These are phyloP conservation scores for Pseudevernia furfuracea DNA, from an alignment of 495 filamentous ascomycete genomes.

Conservation along the genomic window DNA sequence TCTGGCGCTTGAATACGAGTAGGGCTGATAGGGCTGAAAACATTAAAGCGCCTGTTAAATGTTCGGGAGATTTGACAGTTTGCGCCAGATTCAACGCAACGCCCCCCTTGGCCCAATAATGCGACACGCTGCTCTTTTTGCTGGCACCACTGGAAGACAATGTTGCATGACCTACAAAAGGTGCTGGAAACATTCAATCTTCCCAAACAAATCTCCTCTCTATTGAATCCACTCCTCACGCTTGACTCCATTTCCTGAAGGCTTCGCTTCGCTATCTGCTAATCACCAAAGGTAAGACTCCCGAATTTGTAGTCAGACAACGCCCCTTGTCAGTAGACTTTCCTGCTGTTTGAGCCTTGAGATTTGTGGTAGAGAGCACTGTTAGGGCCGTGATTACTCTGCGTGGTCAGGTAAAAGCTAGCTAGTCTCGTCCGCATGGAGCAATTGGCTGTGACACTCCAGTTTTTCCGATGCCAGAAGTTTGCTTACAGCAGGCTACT, in stretches of 20 bases:
- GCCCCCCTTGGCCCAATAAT: no score
- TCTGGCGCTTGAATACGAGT: no score
- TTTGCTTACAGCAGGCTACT: neutral
- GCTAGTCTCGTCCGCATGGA: neutral
- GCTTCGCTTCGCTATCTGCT: neutral
- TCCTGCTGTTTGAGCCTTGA: neutral
- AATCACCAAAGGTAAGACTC: neutral
- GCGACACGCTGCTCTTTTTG: neutral
- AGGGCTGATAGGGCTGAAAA: no score
- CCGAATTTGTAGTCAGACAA: neutral
- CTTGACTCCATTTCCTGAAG: neutral
- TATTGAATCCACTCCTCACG: neutral
- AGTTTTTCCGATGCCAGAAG: neutral
- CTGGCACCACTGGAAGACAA: neutral
- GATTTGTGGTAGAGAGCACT: neutral
- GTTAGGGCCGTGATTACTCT: neutral
- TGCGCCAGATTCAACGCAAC: no score
- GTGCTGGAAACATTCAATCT: neutral
- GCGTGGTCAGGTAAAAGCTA: neutral
- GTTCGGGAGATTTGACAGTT: no score
- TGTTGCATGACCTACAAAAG: neutral
- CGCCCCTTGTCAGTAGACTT: neutral
- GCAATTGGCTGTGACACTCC: neutral
- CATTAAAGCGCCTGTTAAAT: no score
- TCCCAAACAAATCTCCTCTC: neutral